Percentiles rank a stretch among this genome's conserved stretches.
phyloP scores from a whole-genome alignment of 345 rosid species.

The Eucalyptus cloeziana region DNA sequence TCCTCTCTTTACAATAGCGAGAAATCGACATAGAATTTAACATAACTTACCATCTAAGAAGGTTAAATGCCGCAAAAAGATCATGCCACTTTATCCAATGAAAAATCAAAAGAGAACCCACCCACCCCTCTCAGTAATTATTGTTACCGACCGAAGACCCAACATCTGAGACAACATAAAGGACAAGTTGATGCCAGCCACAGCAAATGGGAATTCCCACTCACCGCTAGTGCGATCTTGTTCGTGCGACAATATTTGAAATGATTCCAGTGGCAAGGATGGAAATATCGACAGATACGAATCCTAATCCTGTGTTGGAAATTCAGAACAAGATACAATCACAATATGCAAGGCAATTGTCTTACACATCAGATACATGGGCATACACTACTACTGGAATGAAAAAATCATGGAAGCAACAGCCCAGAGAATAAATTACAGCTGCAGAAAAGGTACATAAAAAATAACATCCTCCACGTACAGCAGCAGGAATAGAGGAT shows the following conservation, averaged over 20 bases:
- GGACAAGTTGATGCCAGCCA: slow-evolving; percentile 81
- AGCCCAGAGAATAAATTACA: neutral
- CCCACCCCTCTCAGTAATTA: neutral
- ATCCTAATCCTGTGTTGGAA: neutral
- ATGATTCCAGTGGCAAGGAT: slow-evolving; percentile 35
- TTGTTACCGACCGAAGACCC: slow-evolving; percentile 69
- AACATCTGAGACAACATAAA: slow-evolving; percentile 80
- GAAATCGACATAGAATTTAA: too few species aligned
- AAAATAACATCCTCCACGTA: neutral
- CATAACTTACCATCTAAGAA: too few species aligned
- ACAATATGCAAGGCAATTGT: neutral
- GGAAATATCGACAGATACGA: neutral
- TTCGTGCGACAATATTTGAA: slow-evolving; percentile 68
- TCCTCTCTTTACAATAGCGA: too few species aligned
- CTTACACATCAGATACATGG: neutral
- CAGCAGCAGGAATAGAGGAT: neutral
- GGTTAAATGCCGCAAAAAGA: neutral
- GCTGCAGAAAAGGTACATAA: neutral
- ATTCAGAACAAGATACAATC: neutral
- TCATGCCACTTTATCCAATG: neutral
- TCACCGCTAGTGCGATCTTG: slow-evolving; percentile 70
- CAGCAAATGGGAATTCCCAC: slow-evolving; percentile 98
- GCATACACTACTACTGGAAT: neutral
- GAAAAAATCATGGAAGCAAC: neutral
- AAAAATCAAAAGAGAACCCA: neutral